phyloP scores from a whole-genome alignment of 805 yeast species.

The Ogataea trehaloabstinens region DNA sequence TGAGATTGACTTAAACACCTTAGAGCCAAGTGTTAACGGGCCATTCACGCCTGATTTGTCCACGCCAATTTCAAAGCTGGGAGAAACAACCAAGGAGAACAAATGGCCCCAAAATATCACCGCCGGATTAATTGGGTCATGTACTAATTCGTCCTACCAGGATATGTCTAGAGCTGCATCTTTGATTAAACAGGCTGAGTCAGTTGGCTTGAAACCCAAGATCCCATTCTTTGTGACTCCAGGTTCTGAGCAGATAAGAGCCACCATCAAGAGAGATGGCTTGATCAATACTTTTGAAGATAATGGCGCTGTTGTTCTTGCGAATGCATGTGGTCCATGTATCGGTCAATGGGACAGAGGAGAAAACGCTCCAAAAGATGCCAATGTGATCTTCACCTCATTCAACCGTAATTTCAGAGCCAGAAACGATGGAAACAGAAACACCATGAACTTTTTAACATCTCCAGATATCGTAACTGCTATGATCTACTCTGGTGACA shows the following conservation, averaged over 20 bases:
- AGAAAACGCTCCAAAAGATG: constrained; percentile 84
- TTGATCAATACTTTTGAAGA: constrained; percentile 83
- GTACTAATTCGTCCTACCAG: constrained; percentile 98
- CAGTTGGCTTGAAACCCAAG: constrained; percentile 89
- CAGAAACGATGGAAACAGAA: constrained; percentile 97
- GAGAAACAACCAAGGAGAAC: constrained; percentile 76
- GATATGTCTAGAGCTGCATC: constrained; percentile 97
- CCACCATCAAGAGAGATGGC: constrained; percentile 97
- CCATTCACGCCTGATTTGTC: constrained; percentile 98
- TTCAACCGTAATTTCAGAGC: constrained; percentile 98
- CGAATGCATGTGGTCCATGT: constrained; percentile 99
- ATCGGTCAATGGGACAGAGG: constrained; percentile 98
- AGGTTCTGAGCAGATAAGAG: constrained; percentile 98
- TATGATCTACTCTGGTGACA: constrained; percentile 92
- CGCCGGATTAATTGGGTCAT: constrained; percentile 96
- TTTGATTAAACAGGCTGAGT: constrained; percentile 85
- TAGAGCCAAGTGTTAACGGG: constrained; percentile 96
- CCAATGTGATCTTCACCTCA: constrained; percentile 94
- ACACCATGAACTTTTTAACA: constrained; percentile 94
- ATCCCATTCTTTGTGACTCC: constrained; percentile 92
- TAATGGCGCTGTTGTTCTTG: constrained; percentile 91
- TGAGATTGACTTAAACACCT: constrained; percentile 82
- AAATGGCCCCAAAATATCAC: constrained; percentile 91
- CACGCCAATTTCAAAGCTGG: constrained; percentile 87
- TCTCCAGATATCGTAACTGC: constrained; percentile 97